Evolutionary conservation across 208 protist genomes (phyloP).

Genomic region (Leishmania guyanensis): DNA sequence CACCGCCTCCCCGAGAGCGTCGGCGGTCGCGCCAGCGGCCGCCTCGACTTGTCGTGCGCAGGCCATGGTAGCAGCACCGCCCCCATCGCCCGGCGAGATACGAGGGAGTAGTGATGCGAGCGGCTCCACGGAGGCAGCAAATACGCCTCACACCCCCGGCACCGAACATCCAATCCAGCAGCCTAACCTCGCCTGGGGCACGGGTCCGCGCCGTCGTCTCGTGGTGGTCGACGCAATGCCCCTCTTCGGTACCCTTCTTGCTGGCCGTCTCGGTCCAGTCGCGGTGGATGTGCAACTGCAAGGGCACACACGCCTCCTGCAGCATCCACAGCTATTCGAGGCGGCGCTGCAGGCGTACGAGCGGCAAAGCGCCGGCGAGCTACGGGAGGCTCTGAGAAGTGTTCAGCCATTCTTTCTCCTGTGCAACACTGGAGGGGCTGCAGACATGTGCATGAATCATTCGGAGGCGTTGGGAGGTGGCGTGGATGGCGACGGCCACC

Average conservation of each 20-base stretch:
- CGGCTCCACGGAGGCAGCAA: not conserved
- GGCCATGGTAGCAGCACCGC: not conserved
- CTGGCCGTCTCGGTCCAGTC: slow-evolving; percentile 57
- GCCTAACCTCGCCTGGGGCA: not conserved
- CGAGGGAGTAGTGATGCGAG: not conserved
- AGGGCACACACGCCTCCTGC: slow-evolving; percentile 37
- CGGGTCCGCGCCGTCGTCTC: not conserved
- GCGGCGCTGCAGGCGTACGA: slow-evolving; percentile 35
- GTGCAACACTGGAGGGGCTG: not conserved
- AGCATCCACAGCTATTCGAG: slow-evolving; percentile 51
- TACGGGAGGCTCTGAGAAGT: slow-evolving; percentile 28
- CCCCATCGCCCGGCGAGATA: not conserved
- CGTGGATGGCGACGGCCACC: not conserved
- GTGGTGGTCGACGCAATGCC: slow-evolving; percentile 48
- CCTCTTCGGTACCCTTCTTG: slow-evolving; percentile 44
- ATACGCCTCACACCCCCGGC: not conserved
- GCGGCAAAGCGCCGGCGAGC: slow-evolving; percentile 23
- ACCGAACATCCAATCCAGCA: not conserved
- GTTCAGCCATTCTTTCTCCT: slow-evolving; percentile 56
- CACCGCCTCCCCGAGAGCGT: not conserved
- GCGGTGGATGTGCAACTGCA: slow-evolving; percentile 67
- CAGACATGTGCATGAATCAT: not conserved
- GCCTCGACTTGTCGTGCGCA: not conserved
- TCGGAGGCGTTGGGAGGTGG: not conserved
- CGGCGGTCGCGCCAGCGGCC: not conserved